Base-by-base conservation (phyloP, 306 rosid species). In the Sesbania bispinosa region DNA sequence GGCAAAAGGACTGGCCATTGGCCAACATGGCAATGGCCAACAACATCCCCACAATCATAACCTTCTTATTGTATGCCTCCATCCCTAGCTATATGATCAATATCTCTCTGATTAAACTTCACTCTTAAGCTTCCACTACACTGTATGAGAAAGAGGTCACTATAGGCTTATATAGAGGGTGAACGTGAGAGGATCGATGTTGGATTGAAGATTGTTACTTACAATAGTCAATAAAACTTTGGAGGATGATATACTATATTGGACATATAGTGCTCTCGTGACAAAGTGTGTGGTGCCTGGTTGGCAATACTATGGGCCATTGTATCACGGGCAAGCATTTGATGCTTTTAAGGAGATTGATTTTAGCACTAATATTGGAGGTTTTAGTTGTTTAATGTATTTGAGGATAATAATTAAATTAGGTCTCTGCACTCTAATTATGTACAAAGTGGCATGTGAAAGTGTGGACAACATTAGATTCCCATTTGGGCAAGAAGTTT, bases 281-380 rank as follows among this genome's bases (percentile, higher is more conserved):
- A 82, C 64, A 10, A 13, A 15, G 59, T 58, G 58, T 27, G 69
- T 10, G 77, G 52, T 62, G 73, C 69, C 69, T 19, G 20, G 15
- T 51, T 68, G 52, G 45, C 36, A 24, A 54, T 33, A 71, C 81
- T 1, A 66, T 55, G 70, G 79, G 59, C 73, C 36, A 60, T 1
- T 70, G 53, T 20, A 43, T 82, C 83, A 82, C 83, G 83, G 75
- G 81, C 50, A 62, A 7, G 62, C 53, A 38, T 68, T 62, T 69
- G 71, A 69, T 53, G 20, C 15, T 67, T 47, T 66, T 11, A 62
- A 62, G 54, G 76, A 70, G 36, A 38, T 74, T 27, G 48, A 72
- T 73, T 39, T 59, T 43, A 55, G 64, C 6, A 36, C 1, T 36
- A 10, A 33, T 30, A n/a, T 62, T 6, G 20, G 52, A 23, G 30